These are phyloP conservation scores for Trichoderma atroviride DNA, from an alignment of 2,329 filamentous ascomycete species.

Conservation along the genomic window DNA sequence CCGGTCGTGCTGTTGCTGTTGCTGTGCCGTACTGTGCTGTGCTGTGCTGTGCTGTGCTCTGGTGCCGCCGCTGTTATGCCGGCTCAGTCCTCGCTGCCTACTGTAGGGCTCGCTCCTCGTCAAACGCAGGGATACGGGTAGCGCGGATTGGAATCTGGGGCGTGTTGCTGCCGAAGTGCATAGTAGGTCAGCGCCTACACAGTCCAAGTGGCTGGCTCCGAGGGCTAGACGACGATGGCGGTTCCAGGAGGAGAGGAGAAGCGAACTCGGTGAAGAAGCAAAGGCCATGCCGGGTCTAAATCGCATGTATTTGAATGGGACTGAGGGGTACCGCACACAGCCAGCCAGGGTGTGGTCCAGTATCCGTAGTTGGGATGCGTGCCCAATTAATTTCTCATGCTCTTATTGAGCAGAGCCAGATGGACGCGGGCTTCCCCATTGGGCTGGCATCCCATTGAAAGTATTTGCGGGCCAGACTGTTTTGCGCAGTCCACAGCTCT, in stretches of 20 bases:
- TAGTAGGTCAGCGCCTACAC: conserved; percentile 27
- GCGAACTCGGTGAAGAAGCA: conserved; percentile 46
- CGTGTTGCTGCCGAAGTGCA: conserved; percentile 33
- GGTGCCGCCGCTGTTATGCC: conserved; percentile 13
- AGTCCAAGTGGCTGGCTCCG: conserved; percentile 25
- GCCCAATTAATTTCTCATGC: conserved; percentile 26
- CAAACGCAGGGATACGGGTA: conserved; percentile 32
- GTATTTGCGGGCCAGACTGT: conserved; percentile 5
- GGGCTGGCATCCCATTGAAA: conserved; percentile 23
- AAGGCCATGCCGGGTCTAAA: conserved; percentile 44
- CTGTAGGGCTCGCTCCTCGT: conserved; percentile 5
- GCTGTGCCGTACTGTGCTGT: background rate
- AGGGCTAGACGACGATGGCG: conserved; percentile 37
- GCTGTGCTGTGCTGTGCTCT: background rate
- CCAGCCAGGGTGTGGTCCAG: conserved; percentile 21
- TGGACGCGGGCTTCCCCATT: conserved; percentile 30
- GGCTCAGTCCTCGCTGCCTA: conserved; percentile 1
- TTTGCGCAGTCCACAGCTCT: conserved; percentile 8
- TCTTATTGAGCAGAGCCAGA: conserved; percentile 21
- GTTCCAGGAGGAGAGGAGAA: conserved; percentile 42
- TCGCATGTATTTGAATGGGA: conserved; percentile 40
- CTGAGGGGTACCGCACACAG: conserved; percentile 42
- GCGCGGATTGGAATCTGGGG: conserved; percentile 31
- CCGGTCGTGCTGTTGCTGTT: conserved; percentile 17
- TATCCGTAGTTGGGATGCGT: conserved; percentile 23